phyloP scores from a whole-genome alignment of 176 grass and related monocot species.

The Pontederia crassipes region DNA sequence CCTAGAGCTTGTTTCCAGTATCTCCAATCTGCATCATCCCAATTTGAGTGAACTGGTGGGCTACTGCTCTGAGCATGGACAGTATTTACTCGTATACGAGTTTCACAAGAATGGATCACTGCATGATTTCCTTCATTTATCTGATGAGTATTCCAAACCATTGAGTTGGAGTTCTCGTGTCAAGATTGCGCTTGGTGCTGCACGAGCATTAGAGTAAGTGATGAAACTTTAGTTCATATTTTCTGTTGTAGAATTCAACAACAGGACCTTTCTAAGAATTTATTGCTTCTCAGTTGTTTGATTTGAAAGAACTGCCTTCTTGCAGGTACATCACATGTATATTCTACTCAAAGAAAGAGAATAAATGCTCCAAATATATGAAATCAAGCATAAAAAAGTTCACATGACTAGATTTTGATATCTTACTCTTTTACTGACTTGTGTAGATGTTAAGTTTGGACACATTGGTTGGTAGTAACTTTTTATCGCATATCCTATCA shows the following conservation, averaged over 20 bases:
- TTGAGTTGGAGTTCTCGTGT: conserved; percentile 71
- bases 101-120: conserved; percentile 69
- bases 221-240: not conserved
- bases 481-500: too few species aligned
- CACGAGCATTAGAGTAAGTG: conserved; percentile 82
- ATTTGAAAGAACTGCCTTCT: too few species aligned
- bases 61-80: conserved; percentile 78
- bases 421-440: too few species aligned
- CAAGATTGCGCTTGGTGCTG: conserved; percentile 82
- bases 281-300: too few species aligned
- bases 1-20: conserved; percentile 39
- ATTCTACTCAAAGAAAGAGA: too few species aligned
- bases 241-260: not conserved
- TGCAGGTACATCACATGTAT: too few species aligned
- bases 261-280: too few species aligned
- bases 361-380: too few species aligned
- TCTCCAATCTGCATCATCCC: conserved; percentile 64
- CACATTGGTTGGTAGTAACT: too few species aligned
- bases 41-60: conserved; percentile 69
- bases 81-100: conserved; percentile 62
- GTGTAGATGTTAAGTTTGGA: too few species aligned
- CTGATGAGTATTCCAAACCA: conserved; percentile 36
- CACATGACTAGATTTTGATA: too few species aligned
- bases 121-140: conserved; percentile 57
- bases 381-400: too few species aligned